phyloP scores from a whole-genome alignment of 1,284 basidiomycete genomes.

The Puccinia coronata region DNA sequence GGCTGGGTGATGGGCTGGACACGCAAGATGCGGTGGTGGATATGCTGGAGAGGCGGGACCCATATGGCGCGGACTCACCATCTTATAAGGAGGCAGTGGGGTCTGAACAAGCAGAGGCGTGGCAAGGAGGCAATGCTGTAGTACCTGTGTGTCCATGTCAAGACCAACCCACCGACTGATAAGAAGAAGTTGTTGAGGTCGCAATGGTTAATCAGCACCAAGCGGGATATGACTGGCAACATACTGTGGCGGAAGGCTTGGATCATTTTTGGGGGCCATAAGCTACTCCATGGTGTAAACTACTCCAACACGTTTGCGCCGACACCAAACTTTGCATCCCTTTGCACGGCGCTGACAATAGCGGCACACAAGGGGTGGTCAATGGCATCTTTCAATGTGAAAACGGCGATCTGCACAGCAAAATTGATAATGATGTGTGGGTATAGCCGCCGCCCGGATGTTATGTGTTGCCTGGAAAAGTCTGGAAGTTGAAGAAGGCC shows the following conservation, averaged over 20 bases:
- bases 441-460: not conserved
- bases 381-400: not conserved
- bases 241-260: not conserved
- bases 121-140: not conserved
- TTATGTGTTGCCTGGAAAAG: not conserved
- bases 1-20: not conserved
- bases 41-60: not conserved
- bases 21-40: not conserved
- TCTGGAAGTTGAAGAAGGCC: not conserved
- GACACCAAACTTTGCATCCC: not conserved
- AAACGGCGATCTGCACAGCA: not conserved
- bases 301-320: not conserved
- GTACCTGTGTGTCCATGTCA: not conserved
- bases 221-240: not conserved
- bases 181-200: not conserved
- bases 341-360: not conserved
- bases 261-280: not conserved
- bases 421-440: conserved; percentile 6
- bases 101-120: not conserved
- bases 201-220: not conserved
- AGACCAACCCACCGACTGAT: not conserved
- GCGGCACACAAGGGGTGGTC: not conserved
- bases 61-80: not conserved
- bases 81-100: not conserved
- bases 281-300: not conserved